Conservation (phyloP, 1,284 basidiomycete genomes). For the Pascua sp. region DNA sequence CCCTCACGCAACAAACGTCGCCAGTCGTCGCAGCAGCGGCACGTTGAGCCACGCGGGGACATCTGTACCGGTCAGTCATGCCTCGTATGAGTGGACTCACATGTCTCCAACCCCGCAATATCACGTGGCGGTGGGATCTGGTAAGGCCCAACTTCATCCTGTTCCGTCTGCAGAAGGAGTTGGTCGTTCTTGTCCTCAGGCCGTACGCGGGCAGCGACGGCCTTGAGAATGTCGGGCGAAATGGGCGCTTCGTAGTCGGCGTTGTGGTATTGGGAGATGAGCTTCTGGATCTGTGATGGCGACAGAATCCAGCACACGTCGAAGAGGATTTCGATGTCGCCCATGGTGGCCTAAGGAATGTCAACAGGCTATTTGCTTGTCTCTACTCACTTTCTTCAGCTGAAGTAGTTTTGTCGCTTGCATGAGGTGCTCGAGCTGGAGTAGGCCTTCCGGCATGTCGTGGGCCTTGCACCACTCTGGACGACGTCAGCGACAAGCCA, state of each 20-base stretch:
- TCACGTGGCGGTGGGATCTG: conserved; percentile 47
- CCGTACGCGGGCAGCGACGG: conserved; percentile 90
- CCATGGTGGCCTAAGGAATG: conserved; percentile 66
- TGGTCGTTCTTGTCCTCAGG: conserved; percentile 95
- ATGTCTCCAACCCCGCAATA: conserved; percentile 47
- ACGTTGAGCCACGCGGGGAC: conserved; percentile 41
- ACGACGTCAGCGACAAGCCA: conserved; percentile 31
- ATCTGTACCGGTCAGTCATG: conserved; percentile 20
- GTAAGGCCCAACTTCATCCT: conserved; percentile 83
- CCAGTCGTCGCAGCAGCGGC: conserved; percentile 37
- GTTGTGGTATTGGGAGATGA: conserved; percentile 97
- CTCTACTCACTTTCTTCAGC: conserved; percentile 79
- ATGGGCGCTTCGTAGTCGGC: conserved; percentile 91
- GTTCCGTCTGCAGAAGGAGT: conserved; percentile 85
- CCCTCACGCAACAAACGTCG: conserved; percentile 33
- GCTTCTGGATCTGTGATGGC: conserved; percentile 97
- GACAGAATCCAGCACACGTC: conserved; percentile 99
- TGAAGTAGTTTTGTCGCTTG: conserved; percentile 98
- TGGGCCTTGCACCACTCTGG: conserved; percentile 83
- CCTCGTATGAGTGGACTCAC: conserved; percentile 27
- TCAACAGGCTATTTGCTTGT: not conserved
- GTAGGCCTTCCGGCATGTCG: conserved; percentile 97
- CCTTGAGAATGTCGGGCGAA: conserved; percentile 89
- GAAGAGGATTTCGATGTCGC: conserved; percentile 97
- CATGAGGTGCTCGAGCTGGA: conserved; percentile 98